A percentile compares a stretch with the other conserved stretches of the same genome.
phyloP scores from a whole-genome alignment of 2,329 filamentous ascomycete species.

The Pseudogymnoascus sp. region DNA sequence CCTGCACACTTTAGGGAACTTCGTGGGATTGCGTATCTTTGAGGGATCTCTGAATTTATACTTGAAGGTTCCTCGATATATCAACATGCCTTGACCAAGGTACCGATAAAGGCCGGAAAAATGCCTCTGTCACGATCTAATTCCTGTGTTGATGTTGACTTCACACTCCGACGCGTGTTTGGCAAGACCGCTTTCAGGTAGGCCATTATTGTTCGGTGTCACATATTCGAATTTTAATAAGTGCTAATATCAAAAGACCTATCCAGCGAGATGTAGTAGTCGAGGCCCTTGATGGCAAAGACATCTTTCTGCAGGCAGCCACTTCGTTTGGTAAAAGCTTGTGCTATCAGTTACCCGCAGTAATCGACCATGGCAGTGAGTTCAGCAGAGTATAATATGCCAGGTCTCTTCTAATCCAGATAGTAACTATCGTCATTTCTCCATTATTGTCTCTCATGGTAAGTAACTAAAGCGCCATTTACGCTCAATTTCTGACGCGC shows the following conservation, averaged over 20 bases:
- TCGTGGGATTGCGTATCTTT: not conserved
- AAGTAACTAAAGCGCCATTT: conserved; percentile 20
- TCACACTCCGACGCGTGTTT: conserved; percentile 65
- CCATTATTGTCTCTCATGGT: conserved; percentile 86
- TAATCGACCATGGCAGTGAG: conserved; percentile 77
- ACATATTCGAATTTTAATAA: not conserved
- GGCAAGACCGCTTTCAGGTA: conserved; percentile 66
- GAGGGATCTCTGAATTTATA: not conserved
- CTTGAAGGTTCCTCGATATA: not conserved
- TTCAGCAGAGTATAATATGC: not conserved
- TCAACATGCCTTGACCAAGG: not conserved
- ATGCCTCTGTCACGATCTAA: conserved; percentile 35
- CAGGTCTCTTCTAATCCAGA: conserved; percentile 18
- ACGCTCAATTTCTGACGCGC: conserved; percentile 1
- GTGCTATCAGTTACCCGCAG: conserved; percentile 85
- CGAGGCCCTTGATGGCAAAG: conserved; percentile 69
- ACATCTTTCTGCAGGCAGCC: conserved; percentile 89
- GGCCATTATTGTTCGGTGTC: not conserved
- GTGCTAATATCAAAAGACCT: conserved; percentile 44
- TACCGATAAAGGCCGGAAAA: conserved; percentile 31
- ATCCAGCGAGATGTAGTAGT: conserved; percentile 80
- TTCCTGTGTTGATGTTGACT: conserved; percentile 58
- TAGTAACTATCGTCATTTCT: conserved; percentile 84
- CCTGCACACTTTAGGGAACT: not conserved
- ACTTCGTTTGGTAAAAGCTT: conserved; percentile 88